A percentile compares a stretch with the other conserved stretches of the same genome.
phyloP scores from a whole-genome alignment of 352 stramenopile genomes.

The Globisporangium sylvaticum region DNA sequence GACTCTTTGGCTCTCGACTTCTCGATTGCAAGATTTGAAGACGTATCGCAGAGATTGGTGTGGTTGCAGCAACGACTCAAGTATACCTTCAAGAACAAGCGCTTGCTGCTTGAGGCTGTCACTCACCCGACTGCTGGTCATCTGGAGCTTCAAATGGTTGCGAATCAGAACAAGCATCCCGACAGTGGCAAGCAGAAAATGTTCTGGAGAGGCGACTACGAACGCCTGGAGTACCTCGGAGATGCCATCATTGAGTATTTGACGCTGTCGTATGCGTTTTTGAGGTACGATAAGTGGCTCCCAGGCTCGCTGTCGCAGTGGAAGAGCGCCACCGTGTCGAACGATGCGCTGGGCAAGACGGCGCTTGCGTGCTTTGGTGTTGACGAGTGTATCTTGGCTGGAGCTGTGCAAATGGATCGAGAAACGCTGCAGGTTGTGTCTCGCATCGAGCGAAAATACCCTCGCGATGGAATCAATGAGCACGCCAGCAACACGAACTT shows the following conservation, averaged over 20 bases:
- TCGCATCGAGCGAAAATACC: conserved; percentile 51
- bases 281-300: conserved; percentile 69
- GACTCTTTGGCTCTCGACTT: conserved; percentile 45
- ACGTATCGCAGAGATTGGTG: conserved; percentile 44
- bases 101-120: conserved; percentile 69
- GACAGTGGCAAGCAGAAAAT: conserved; percentile 33
- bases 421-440: conserved; percentile 54
- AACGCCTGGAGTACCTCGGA: conserved; percentile 86
- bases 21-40: conserved; percentile 50
- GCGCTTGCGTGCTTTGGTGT: conserved; percentile 74
- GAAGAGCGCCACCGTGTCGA: conserved; percentile 85
- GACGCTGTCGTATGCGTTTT: conserved; percentile 79
- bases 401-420: conserved; percentile 58
- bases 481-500: not conserved
- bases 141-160: conserved; percentile 46
- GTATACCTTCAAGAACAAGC: conserved; percentile 81
- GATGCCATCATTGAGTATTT: conserved; percentile 89
- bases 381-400: conserved; percentile 74
- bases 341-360: conserved; percentile 82
- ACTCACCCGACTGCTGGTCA: conserved; percentile 71
- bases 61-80: conserved; percentile 73
- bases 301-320: conserved; percentile 74
- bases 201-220: conserved; percentile 81
- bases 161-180: not conserved
- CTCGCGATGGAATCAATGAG: not conserved